Evolutionary conservation across 345 rosid genomes (phyloP), one percentile per base, ranked within the genome.

Genomic region (Citrus cavaleriei): DNA sequence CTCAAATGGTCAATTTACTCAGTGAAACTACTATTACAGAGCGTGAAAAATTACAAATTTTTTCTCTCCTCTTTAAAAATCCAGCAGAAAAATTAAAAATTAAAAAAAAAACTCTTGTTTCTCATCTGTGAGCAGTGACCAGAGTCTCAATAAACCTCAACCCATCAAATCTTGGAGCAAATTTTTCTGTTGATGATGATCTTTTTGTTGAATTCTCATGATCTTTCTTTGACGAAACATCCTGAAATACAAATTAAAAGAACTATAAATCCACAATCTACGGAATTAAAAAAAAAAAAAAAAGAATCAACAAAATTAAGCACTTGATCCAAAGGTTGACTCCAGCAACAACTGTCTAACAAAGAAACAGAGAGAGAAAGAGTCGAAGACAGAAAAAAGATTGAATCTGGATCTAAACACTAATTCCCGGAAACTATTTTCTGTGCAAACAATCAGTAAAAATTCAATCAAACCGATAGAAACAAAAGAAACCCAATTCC

Each of bases 141-240:
- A 95, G 88, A n/a, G 98, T 93, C 83, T 93, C 98, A 12, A 95
- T 93, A 84, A 93, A 95, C 80, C 93, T 84, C 78, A 95, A 84
- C 6, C 98, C 98, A 58, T 95, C 95, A 75, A 92, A 93, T 78
- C 91, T 91, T 9, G 97, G 93, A 40, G 93, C 89, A 70, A 93
- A 95, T 85, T 92, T 93, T 1, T 90, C 89, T 0, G 87, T 79
- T 9, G 89, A 81, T 28, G 80, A 58, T 6, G 85, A 81, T 77
- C 82, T 75, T 76, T 79, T 69, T 14, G 61, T 10, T 22, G 84
- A 72, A n/a, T 73, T 81, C 74, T 83, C 88, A 28, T 80, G 68
- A 72, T 83, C 81, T 71, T 70, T 85, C 79, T 83, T 86, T 2
- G 42, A 49, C 28, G 73, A 54, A 71, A 28, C 62, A 51, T 85